These are phyloP conservation scores for Haematococcus lacustris DNA, from an alignment of 139 green algal species.

Conservation along the genomic window DNA sequence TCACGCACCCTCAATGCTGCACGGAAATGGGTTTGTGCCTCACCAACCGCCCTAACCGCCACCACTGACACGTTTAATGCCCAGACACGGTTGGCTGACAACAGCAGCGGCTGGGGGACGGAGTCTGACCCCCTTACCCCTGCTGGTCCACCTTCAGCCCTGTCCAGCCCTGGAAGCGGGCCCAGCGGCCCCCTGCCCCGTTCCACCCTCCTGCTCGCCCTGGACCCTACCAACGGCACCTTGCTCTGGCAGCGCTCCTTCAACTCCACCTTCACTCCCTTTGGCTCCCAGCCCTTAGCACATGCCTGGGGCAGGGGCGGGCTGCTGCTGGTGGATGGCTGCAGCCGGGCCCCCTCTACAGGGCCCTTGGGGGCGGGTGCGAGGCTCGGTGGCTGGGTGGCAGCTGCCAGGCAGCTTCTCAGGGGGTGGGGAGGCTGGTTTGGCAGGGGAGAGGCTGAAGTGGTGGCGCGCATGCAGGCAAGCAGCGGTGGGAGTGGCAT, in stretches of 20 bases:
- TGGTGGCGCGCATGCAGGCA: neutral
- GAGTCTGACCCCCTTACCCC: no score
- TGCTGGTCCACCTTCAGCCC: no score
- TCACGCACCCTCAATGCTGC: no score
- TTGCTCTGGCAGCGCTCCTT: neutral
- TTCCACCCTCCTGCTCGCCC: neutral
- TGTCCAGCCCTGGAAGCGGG: no score
- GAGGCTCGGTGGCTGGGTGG: no score
- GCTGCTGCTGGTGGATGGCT: constrained; percentile 8
- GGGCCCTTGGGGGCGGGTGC: neutral
- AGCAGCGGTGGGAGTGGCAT: neutral
- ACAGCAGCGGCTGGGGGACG: no score
- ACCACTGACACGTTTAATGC: no score
- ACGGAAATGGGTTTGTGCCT: no score
- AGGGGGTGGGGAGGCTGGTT: neutral
- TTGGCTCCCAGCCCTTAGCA: neutral
- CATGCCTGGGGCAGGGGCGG: constrained; percentile 1
- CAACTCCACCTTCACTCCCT: neutral
- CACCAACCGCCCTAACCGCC: no score
- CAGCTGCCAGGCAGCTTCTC: neutral
- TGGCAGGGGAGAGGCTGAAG: neutral
- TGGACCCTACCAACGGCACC: neutral
- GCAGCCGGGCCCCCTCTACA: neutral
- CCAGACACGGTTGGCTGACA: no score
- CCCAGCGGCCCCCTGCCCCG: no score